Evolutionary conservation across 768 basidiomycete genomes (phyloP), one percentile per base, ranked within the genome.

Genomic region (Multifurca ochricompacta): DNA sequence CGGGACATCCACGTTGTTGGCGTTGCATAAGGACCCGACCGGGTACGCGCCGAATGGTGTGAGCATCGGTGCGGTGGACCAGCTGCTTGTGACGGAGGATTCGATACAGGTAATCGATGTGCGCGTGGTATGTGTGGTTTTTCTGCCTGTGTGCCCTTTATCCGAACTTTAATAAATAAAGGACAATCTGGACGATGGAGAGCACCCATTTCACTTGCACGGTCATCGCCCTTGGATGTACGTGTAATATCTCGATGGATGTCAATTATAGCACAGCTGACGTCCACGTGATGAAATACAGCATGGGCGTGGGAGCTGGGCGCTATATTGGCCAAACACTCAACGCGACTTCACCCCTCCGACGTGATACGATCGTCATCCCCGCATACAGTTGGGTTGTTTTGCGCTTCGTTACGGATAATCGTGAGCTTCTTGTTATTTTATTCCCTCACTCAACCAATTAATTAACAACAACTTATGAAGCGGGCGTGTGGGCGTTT

Each of bases 101-200:
- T 58, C 56, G 18, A 54, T 60, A 28, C 57, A 58, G 19, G 52
- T 54, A 14, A 6, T 58, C 21, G 59, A 60, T 18, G n/a, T 60
- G 4, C 43, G 32, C 3, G 35, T 60, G 9, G 51, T 53, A 23
- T 35, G 54, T 35, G 16, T 31, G 40, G 30, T 48, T 18, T n/a
- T 21, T 30, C n/a, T 18, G 13, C 4, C 14, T 25, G 4, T 41
- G 16, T n/a, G 30, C 10, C 0, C 11, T 11, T 43, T 11, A 10
- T n/a, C 21, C 16, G 4, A 14, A 16, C 10, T 31, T 14, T 36
- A 14, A 41, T 14, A 1, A 6, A 6, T 21, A 25, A 32, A 58
- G 56, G 39, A 58, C 18, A 60, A 54, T 40, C 37, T 60, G 21
- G 56, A 60, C 11, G 56, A 60, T 14, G 56, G 59, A 25, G 59